Evolutionary conservation across 257 asterid species (phyloP), one percentile per base, ranked within the genome.

Genomic region (Mitragyna speciosa): DNA sequence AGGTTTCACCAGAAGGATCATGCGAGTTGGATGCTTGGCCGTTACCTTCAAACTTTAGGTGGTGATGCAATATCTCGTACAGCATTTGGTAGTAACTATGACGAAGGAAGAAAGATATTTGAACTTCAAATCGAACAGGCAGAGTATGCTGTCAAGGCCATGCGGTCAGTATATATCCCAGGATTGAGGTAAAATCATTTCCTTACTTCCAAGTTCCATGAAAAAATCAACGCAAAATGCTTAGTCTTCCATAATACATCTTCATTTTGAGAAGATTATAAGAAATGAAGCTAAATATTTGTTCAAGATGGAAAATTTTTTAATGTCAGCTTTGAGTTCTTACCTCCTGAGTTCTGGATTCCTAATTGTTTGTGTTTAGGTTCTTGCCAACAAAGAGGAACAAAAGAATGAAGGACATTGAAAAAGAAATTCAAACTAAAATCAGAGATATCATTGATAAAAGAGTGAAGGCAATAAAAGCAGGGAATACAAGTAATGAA

Each of bases 21-120:
- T 43, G 76, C 3, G 89, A 87, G 78, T 56, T 89, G 69, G 86
- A 89, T 66, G 84, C 87, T 45, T 89, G 91, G 91, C 93, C 91
- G n/a, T 58, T 36, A 73, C 33, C 76, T 89, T 41, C 86, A 87
- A 73, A 76, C 63, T 7, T 63, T 89, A 73, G 49, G 88, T 0
- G 48, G 87, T 22, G 91, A 86, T 66, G 88, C 84, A 12, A 84
- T 89, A 69, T 87, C 92, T 15, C 87, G 92, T 4, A 82, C 91
- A 10, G 87, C 91, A 49, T 89, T 89, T 81, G 92, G 91, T 3
- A 86, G 92, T 61, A 87, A 80, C 63, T 89, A 85, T 78, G 83
- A 84, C 81, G 91, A 89, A 79, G 92, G 91, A 28, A 81, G 86
- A 84, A 84, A 12, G 36, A 83, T 89, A 69, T 87, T 89, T 52